A percentile compares a stretch with the other conserved stretches of the same genome.
phyloP scores from a whole-genome alignment of 2,329 filamentous ascomycete genomes.

The Xylariales sp. region DNA sequence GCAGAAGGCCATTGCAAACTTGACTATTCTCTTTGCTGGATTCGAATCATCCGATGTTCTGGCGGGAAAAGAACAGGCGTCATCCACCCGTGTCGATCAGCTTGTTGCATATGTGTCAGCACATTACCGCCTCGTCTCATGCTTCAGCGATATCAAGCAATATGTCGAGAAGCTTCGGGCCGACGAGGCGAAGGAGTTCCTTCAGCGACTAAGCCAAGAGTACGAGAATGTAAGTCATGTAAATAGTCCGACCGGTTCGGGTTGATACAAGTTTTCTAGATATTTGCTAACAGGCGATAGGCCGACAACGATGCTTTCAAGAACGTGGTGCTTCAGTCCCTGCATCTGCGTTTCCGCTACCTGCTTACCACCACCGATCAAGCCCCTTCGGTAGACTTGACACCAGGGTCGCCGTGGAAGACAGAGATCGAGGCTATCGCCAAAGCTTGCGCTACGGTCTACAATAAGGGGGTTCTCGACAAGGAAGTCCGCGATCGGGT shows the following conservation, averaged over 20 bases:
- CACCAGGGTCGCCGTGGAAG: too few relatives aligned
- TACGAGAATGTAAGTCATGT: conserved; percentile 23
- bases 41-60: not conserved
- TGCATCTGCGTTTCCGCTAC: conserved; percentile 8
- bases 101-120: conserved; percentile 31
- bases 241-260: too few relatives aligned
- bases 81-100: conserved; percentile 15
- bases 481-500: conserved; percentile 8
- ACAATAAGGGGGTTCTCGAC: conserved; percentile 13
- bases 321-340: conserved; percentile 3
- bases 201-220: conserved; percentile 20
- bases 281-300: not conserved
- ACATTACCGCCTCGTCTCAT: conserved; percentile 31
- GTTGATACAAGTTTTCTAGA: too few relatives aligned
- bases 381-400: too few relatives aligned
- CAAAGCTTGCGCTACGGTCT: conserved; percentile 13
- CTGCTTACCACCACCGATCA: conserved; percentile 5
- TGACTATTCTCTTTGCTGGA: conserved; percentile 10
- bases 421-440: conserved; percentile 16
- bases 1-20: conserved; percentile 8
- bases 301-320: conserved; percentile 5
- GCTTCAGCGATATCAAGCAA: conserved; percentile 42
- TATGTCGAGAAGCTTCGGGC: conserved; percentile 38
- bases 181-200: conserved; percentile 31
- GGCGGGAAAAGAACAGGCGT: not conserved